These are phyloP conservation scores for Monosporascus ibericus DNA, from an alignment of 2,329 filamentous ascomycete genomes.

Conservation along the genomic window DNA sequence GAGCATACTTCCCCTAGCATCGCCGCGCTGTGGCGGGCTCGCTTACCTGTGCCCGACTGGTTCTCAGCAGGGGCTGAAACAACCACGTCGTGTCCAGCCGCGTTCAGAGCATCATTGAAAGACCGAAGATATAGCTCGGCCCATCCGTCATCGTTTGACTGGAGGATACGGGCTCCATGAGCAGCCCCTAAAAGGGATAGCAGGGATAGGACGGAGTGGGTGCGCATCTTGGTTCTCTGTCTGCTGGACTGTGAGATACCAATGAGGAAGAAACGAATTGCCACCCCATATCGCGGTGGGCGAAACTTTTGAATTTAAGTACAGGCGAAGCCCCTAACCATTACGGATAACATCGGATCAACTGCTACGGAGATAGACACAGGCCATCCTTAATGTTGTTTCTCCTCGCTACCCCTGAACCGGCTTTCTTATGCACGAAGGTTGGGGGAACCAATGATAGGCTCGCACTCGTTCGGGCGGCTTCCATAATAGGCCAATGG, in stretches of 20 bases:
- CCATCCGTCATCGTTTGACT: constrained; percentile 70
- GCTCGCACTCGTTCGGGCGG: background rate
- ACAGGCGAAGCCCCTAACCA: background rate
- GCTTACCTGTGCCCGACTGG: constrained; percentile 53
- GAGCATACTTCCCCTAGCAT: constrained; percentile 1
- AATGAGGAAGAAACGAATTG: background rate
- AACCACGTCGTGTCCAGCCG: constrained; percentile 53
- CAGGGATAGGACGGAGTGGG: constrained; percentile 7
- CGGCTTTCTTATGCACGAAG: background rate
- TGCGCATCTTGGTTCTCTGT: constrained; percentile 10
- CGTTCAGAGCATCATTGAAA: constrained; percentile 49
- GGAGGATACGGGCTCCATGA: constrained; percentile 47
- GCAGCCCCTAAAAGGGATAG: constrained; percentile 9
- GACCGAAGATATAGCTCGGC: constrained; percentile 60
- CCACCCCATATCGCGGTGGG: background rate
- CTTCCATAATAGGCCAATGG: background rate
- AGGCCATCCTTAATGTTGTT: background rate
- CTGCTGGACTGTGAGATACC: background rate
- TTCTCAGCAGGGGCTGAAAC: constrained; percentile 63
- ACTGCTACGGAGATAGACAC: background rate
- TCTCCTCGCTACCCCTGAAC: background rate
- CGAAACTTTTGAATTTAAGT: background rate
- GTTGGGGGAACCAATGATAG: background rate
- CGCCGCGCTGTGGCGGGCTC: background rate
- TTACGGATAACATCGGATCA: background rate